Base-by-base conservation (phyloP, 2,329 filamentous ascomycete genomes). In the Sarocladium kiliense region DNA sequence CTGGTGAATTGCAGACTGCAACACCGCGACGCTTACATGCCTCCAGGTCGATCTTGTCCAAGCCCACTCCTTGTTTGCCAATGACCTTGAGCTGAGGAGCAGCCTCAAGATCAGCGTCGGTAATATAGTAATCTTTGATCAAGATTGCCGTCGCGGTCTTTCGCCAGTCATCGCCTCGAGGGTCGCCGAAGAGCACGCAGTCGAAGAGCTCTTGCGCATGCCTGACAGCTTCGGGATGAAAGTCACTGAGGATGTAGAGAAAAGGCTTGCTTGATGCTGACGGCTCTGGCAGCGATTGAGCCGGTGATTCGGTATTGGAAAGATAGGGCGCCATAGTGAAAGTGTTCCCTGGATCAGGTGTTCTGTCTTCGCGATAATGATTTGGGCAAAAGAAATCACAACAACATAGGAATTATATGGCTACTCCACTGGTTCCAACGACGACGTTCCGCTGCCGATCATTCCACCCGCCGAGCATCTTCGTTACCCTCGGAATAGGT, bases 141-240 rank as follows among this genome's bases (percentile, higher is more conserved):
- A 74, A 57, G 3, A 74, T 58, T 3, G 67, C 67, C 5, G 65
- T 59, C 0, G 72, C 73, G 12, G 70, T 64, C 19, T 65, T 47
- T 3, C 65, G 62, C 72, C 71, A 74, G 21, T 68, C 58, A 3
- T 61, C 37, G 49, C 66, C 60, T 16, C 64, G 61, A 6, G 65
- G 60, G 30, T 73, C 68, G 18, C 57, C 59, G 2, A 65, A 66
- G 1, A 65, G 62, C 32, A 75, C 61, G 10, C 65, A 62, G 37
- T 73, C 63, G 62, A 74, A 74, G 2, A 70, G 56, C 1, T 57
- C 60, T 53, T 68, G 65, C 2, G 66, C 66, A 54, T 68, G 64
- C 25, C 60, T 59, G n/a, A 65, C 59, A 1, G 70, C 70, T 23
- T 60, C 45, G 1, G 64, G 63, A 54, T 68, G 69, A 36, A 69